Conservation (phyloP, 2,329 filamentous ascomycete species). For the Ploettnerulaceae sp. region DNA sequence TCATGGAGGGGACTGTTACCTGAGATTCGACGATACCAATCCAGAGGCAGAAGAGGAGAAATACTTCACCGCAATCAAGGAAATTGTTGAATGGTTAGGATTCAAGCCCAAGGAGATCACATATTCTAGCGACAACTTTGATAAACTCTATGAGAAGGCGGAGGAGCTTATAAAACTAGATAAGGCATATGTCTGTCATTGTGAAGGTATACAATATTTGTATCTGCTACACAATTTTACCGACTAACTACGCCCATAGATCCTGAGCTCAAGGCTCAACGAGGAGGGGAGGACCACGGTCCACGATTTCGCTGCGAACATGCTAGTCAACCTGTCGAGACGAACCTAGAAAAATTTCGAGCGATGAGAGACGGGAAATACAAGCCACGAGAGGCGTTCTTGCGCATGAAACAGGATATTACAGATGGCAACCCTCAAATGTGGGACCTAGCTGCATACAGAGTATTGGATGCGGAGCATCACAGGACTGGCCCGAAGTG, state of each 20-base stretch:
- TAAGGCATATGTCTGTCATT: slow-evolving; percentile 82
- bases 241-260: slow-evolving; percentile 43
- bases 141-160: slow-evolving; percentile 78
- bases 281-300: slow-evolving; percentile 68
- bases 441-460: slow-evolving; percentile 93
- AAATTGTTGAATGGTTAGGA: slow-evolving; percentile 76
- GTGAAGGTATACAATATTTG: slow-evolving; percentile 46
- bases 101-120: slow-evolving; percentile 78
- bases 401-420: slow-evolving; percentile 92
- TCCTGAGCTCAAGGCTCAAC: slow-evolving; percentile 78
- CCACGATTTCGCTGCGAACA: slow-evolving; percentile 77
- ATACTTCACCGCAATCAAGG: slow-evolving; percentile 84
- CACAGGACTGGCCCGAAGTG: slow-evolving; percentile 77
- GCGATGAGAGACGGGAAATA: slow-evolving; percentile 92
- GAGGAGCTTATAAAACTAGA: slow-evolving; percentile 74
- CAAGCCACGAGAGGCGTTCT: slow-evolving; percentile 72
- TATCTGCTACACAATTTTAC: background rate
- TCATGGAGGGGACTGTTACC: slow-evolving; percentile 68
- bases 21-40: slow-evolving; percentile 92
- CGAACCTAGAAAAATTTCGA: slow-evolving; percentile 77
- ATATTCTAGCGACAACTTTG: slow-evolving; percentile 84
- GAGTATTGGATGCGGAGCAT: slow-evolving; percentile 72
- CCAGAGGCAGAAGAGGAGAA: slow-evolving; percentile 87
- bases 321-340: slow-evolving; percentile 67
- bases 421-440: slow-evolving; percentile 84